A percentile compares a stretch with the other conserved stretches of the same genome.
Evolutionary conservation across 805 yeast genomes (phyloP).

Genomic region (Spathaspora arborariae): DNA sequence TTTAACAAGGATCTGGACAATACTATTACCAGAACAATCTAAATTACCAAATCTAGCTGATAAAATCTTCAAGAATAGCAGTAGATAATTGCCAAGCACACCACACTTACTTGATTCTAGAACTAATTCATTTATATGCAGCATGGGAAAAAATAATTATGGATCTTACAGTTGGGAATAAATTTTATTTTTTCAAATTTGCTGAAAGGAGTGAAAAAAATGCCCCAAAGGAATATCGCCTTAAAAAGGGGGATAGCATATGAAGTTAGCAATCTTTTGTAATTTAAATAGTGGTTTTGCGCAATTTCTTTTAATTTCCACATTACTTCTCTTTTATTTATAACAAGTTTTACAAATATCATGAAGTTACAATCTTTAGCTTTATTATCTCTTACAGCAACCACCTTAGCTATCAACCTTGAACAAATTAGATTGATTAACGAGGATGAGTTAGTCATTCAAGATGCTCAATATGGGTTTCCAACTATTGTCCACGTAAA

Average conservation of each 20-base stretch:
- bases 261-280: not conserved
- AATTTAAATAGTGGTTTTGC: not conserved
- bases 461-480: conserved; percentile 7
- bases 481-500: conserved; percentile 7
- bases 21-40: too few species aligned
- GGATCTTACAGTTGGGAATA: not conserved
- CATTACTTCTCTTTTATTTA: not conserved
- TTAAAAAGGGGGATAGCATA: not conserved
- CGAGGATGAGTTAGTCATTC: conserved; percentile 7
- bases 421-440: conserved; percentile 8
- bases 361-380: conserved; percentile 9
- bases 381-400: conserved; percentile 5
- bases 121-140: not conserved
- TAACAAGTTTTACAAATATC: not conserved
- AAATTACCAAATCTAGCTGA: too few species aligned
- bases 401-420: conserved; percentile 7
- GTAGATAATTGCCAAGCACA: too few species aligned
- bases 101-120: too few species aligned
- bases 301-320: not conserved
- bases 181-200: not conserved
- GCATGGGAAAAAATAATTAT: not conserved
- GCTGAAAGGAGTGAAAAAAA: not conserved
- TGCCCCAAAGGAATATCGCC: not conserved
- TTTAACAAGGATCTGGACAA: too few species aligned
- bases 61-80: too few species aligned